These are phyloP conservation scores for Guyanaporus albipodus DNA, from an alignment of 768 basidiomycete genomes.

Conservation along the genomic window DNA sequence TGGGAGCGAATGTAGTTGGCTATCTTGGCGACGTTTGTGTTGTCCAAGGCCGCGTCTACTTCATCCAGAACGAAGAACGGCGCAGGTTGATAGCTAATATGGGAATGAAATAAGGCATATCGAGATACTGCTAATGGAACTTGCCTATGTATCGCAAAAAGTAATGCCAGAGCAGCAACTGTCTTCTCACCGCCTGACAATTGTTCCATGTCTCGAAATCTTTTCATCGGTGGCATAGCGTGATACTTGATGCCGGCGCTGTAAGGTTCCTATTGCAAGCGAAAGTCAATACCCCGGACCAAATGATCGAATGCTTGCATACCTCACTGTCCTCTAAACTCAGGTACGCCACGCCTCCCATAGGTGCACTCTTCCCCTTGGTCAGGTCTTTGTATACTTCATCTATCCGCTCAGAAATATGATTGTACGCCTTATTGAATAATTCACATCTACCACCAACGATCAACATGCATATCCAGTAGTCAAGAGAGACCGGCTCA, in stretches of 20 bases:
- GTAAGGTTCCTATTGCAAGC: conserved; percentile 65
- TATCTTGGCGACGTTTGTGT: conserved; percentile 96
- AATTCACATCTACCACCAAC: conserved; percentile 53
- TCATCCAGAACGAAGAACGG: conserved; percentile 99
- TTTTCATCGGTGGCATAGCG: conserved; percentile 99
- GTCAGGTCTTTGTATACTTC: conserved; percentile 97
- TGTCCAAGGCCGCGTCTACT: conserved; percentile 95
- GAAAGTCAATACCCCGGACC: conserved; percentile 1
- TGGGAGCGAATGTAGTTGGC: conserved; percentile 89
- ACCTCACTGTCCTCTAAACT: conserved; percentile 96
- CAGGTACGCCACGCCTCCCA: conserved; percentile 96
- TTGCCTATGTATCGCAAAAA: conserved; percentile 95
- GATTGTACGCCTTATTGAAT: conserved; percentile 94
- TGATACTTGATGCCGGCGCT: conserved; percentile 93
- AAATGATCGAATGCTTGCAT: conserved; percentile 22
- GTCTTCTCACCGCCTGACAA: conserved; percentile 98
- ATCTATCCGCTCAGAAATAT: conserved; percentile 93
- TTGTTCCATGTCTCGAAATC: conserved; percentile 99
- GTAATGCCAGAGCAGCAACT: conserved; percentile 91
- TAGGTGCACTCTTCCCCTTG: conserved; percentile 88
- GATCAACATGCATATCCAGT: background rate
- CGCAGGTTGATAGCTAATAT: conserved; percentile 81
- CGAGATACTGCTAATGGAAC: conserved; percentile 1
- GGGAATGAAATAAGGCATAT: background rate
- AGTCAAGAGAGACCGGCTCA: conserved; percentile 29